Evolutionary conservation across 805 yeast genomes (phyloP).

Genomic region (Candida adriatica): DNA sequence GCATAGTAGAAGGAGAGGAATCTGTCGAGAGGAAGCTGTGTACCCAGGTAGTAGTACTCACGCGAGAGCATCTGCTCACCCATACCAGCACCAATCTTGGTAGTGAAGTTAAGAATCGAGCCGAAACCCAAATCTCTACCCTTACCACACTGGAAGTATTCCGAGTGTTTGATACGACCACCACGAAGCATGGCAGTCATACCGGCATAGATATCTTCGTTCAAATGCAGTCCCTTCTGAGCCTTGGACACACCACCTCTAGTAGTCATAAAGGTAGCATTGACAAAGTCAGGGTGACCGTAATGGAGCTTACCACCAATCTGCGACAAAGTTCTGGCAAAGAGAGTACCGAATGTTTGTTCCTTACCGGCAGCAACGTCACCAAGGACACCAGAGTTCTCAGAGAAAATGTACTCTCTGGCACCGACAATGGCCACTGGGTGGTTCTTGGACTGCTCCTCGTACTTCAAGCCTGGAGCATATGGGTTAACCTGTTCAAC

Average conservation of each 20-base stretch:
- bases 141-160: slow-evolving; percentile 84
- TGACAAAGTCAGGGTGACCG: slow-evolving; percentile 85
- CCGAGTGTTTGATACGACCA: slow-evolving; percentile 84
- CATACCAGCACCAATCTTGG: slow-evolving; percentile 91
- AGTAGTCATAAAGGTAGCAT: slow-evolving; percentile 69
- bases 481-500: slow-evolving; percentile 78
- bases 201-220: slow-evolving; percentile 87
- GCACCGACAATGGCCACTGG: slow-evolving; percentile 88
- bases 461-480: slow-evolving; percentile 58
- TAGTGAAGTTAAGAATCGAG: slow-evolving; percentile 77
- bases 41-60: slow-evolving; percentile 76
- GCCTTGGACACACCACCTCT: slow-evolving; percentile 88
- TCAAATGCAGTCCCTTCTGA: slow-evolving; percentile 77
- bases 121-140: slow-evolving; percentile 88
- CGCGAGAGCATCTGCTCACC: slow-evolving; percentile 85
- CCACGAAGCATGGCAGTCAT: slow-evolving; percentile 80
- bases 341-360: slow-evolving; percentile 82
- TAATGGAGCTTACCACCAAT: slow-evolving; percentile 83
- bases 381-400: slow-evolving; percentile 78
- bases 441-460: slow-evolving; percentile 41
- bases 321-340: slow-evolving; percentile 77
- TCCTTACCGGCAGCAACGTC: slow-evolving; percentile 90
- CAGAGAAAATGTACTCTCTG: slow-evolving; percentile 81
- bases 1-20: slow-evolving; percentile 81
- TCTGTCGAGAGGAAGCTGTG: slow-evolving; percentile 74